Percentiles rank a stretch among this genome's conserved stretches.
Conservation (phyloP, 495 filamentous ascomycete genomes). For the Acidiella bohemica region DNA sequence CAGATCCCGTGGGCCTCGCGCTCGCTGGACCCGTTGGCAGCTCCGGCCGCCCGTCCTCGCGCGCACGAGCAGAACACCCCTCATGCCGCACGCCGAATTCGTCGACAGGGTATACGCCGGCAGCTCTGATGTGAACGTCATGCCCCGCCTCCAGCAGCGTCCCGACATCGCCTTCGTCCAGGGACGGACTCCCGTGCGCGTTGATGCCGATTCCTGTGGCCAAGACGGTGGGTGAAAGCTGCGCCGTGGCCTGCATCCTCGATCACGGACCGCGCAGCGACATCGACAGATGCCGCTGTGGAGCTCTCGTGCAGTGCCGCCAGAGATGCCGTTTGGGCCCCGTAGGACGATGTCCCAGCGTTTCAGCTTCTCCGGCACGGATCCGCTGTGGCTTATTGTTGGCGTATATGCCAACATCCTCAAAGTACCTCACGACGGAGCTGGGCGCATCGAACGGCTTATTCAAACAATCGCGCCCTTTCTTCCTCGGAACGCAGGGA, state of each 20-base stretch:
- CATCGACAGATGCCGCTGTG: constrained; percentile 39
- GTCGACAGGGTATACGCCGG: constrained; percentile 40
- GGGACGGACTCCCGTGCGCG: constrained; percentile 43
- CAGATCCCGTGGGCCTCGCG: no score
- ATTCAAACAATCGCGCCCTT: no score
- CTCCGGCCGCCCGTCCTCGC: no score
- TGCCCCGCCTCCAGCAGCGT: constrained; percentile 34
- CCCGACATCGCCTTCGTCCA: constrained; percentile 37
- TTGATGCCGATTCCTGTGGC: constrained; percentile 47
- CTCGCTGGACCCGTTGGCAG: no score
- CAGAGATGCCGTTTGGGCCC: constrained; percentile 38
- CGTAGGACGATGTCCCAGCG: constrained; percentile 39
- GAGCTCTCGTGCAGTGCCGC: constrained; percentile 30
- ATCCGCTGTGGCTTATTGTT: constrained; percentile 1
- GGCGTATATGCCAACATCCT: constrained; percentile 16
- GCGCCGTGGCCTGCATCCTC: constrained; percentile 37
- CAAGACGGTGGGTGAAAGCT: constrained; percentile 42
- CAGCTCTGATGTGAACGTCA: constrained; percentile 45
- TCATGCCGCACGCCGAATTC: constrained; percentile 41
- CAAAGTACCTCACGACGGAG: constrained; percentile 36
- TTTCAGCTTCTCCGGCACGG: constrained; percentile 32
- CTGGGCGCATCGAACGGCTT: constrained; percentile 36
- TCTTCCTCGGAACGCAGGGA: constrained; percentile 42
- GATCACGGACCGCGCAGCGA: constrained; percentile 41
- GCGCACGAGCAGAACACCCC: no score